Conservation (phyloP, 108 stramenopile genomes). For the Cyclotella choctawhatcheeana region DNA sequence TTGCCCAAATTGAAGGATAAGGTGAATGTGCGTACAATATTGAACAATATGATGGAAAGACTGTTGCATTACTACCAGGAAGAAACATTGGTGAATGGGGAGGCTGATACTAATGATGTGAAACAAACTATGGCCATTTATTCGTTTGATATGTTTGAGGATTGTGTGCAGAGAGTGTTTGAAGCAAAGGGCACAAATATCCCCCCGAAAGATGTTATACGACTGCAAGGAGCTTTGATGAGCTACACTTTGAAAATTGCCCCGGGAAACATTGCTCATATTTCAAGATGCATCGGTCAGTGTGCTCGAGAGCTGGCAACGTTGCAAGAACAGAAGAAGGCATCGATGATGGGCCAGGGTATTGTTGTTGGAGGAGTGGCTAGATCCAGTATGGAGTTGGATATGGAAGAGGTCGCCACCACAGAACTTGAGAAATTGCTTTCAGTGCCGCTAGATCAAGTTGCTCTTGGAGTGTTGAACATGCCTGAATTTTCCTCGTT, state of each 20-base stretch:
- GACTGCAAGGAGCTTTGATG: conserved; percentile 90
- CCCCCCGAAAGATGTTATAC: conserved; percentile 87
- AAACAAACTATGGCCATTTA: conserved; percentile 68
- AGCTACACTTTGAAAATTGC: conserved; percentile 93
- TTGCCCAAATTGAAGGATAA: conserved; percentile 93
- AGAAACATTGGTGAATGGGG: conserved; percentile 73
- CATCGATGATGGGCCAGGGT: conserved; percentile 58
- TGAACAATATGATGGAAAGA: conserved; percentile 94
- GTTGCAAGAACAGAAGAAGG: conserved; percentile 56
- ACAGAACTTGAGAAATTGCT: conserved; percentile 90
- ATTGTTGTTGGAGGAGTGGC: conserved; percentile 44
- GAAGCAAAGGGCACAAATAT: conserved; percentile 84
- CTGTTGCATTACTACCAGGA: conserved; percentile 84
- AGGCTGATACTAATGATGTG: conserved; percentile 82
- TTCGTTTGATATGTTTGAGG: conserved; percentile 93
- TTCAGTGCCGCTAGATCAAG: conserved; percentile 81
- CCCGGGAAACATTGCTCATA: conserved; percentile 89
- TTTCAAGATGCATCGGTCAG: conserved; percentile 79
- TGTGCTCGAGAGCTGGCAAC: conserved; percentile 67
- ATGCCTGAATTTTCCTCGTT: conserved; percentile 84
- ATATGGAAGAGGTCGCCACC: conserved; percentile 80
- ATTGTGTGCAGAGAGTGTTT: conserved; percentile 88
- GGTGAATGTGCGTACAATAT: conserved; percentile 94
- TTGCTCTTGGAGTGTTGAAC: conserved; percentile 83
- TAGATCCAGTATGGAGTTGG: conserved; percentile 30